These are phyloP conservation scores for Earliella scabrosa DNA, from an alignment of 1,284 basidiomycete genomes.

Conservation along the genomic window DNA sequence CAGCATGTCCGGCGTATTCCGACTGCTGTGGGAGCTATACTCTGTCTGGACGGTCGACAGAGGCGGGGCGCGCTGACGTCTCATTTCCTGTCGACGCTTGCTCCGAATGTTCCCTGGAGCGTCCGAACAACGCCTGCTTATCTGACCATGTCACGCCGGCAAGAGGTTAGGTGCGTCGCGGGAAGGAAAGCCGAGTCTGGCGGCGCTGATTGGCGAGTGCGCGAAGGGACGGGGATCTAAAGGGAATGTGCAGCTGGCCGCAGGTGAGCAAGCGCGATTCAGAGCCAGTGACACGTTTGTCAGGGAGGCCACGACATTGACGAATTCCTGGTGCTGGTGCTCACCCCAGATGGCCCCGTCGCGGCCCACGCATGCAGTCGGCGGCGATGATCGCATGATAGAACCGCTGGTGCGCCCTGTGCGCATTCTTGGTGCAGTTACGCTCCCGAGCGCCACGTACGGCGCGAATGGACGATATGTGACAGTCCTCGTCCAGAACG, in stretches of 20 bases:
- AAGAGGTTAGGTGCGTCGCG: background rate
- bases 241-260: background rate
- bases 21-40: background rate
- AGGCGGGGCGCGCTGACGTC: background rate
- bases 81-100: background rate
- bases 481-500: too few relatives aligned
- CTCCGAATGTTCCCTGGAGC: background rate
- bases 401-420: slow-evolving; percentile 8
- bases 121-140: background rate
- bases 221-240: background rate
- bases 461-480: too few relatives aligned
- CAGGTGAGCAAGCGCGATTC: too few relatives aligned
- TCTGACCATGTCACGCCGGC: background rate
- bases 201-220: background rate
- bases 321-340: too few relatives aligned
- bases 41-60: background rate
- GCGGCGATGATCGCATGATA: slow-evolving; percentile 5
- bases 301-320: background rate
- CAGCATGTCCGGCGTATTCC: background rate
- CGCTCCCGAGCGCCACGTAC: background rate
- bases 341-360: too few relatives aligned
- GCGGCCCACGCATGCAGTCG: background rate
- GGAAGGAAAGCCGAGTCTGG: background rate
- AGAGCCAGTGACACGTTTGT: background rate
- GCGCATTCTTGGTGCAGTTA: background rate